Evolutionary conservation across 768 basidiomycete genomes (phyloP).

Genomic region (Neoboletus magnificus): DNA sequence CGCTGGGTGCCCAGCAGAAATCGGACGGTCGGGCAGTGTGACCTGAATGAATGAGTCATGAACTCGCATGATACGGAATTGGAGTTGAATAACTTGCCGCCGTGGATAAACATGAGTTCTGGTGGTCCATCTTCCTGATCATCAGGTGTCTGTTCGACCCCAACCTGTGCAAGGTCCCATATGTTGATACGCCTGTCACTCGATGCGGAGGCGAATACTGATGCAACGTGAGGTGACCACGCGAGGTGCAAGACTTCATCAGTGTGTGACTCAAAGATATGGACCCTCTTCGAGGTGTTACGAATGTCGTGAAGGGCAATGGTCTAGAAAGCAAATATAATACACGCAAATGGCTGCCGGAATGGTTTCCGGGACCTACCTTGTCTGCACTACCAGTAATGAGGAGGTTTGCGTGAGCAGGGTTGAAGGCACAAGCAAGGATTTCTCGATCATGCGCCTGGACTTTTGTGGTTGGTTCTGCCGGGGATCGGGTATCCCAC

Average conservation of each 20-base stretch:
- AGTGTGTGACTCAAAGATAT: conserved; percentile 88
- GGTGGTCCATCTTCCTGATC: conserved; percentile 99
- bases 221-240: conserved; percentile 93
- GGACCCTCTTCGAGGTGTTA: conserved; percentile 66
- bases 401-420: conserved; percentile 71
- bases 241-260: conserved; percentile 92
- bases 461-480: conserved; percentile 64
- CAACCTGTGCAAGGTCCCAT: conserved; percentile 92
- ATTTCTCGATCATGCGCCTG: conserved; percentile 92
- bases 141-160: conserved; percentile 94
- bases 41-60: conserved; percentile 40
- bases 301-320: conserved; percentile 86
- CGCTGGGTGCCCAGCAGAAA: conserved; percentile 91
- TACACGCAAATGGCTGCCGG: not conserved
- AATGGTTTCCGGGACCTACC: conserved; percentile 39
- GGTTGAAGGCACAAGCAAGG: conserved; percentile 87
- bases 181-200: conserved; percentile 91
- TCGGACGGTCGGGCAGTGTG: conserved; percentile 90
- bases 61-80: not conserved
- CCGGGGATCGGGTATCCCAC: conserved; percentile 85
- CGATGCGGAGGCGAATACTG: conserved; percentile 92
- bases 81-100: conserved; percentile 51
- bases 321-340: conserved; percentile 49
- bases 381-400: conserved; percentile 94
- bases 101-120: conserved; percentile 93